Conservation (phyloP, 176 grass and related monocot species). For the Aegilops sharonensis region DNA sequence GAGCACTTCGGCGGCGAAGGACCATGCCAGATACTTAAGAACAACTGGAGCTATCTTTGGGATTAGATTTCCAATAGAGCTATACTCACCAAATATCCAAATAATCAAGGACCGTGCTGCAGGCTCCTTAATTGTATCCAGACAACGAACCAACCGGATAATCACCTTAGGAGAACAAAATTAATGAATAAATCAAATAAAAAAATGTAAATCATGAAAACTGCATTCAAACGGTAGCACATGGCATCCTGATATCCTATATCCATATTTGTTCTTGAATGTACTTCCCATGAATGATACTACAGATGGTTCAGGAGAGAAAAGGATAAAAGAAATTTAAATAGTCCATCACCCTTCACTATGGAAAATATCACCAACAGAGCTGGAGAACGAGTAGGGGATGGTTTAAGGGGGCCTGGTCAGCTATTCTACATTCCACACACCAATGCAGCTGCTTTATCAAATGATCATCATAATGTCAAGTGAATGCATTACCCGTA, state of each 20-base stretch:
- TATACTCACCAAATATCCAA: constrained; percentile 90
- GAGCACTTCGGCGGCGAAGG: constrained; percentile 64
- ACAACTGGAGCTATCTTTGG: constrained; percentile 69
- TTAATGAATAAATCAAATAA: constrained; percentile 2
- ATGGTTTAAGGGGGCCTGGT: too few species aligned
- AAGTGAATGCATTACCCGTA: background rate
- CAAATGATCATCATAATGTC: background rate
- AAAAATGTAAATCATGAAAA: background rate
- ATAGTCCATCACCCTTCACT: constrained; percentile 9
- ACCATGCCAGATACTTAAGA: constrained; percentile 89
- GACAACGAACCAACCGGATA: constrained; percentile 60
- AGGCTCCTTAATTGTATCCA: constrained; percentile 79
- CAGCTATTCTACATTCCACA: background rate
- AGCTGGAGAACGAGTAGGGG: background rate
- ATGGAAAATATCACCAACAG: background rate
- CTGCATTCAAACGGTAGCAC: background rate
- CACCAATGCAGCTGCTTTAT: background rate
- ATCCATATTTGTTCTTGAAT: background rate
- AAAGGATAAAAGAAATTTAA: too few species aligned
- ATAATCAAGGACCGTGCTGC: constrained; percentile 77
- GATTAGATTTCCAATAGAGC: constrained; percentile 66
- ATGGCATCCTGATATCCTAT: background rate
- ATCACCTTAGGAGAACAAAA: constrained; percentile 60
- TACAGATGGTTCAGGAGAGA: too few species aligned
- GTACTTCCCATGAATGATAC: background rate